Evolutionary conservation across 805 yeast species (phyloP), one percentile per base, ranked within the genome.

Genomic region (Hanseniaspora pseudoguilliermondii): DNA sequence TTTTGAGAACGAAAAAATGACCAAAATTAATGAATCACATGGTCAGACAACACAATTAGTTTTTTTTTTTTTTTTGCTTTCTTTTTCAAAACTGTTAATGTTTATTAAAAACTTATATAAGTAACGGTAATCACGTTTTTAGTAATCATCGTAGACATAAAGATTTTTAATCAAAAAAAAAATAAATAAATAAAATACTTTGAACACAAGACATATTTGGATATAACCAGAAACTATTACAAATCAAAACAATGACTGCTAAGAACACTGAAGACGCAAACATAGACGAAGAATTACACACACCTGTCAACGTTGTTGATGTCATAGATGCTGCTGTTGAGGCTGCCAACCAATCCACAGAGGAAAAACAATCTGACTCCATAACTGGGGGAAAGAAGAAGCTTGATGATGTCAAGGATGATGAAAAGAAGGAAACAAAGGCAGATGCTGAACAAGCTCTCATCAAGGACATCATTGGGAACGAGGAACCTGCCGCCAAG

Each of bases 221-320:
- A 34, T 20, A 34, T 18, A 29, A 47, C 20, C 16, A 35, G 32
- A 27, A 46, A 46, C 2, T 29, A 29, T 11, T n/a, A 10, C 13
- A 5, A 34, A 16, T n/a, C 16, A 13, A 32, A 38, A 44, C 39
- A 35, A 48, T 44, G 49, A 18, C 39, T 7, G 29, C 42, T 8
- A 60, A 58, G 40, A 61, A 57, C n/a, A 40, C 59, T 49, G 62
- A 61, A 43, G 61, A 61, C 47, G 57, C 58, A 25, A 58, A 59
- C 49, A 59, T 60, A 40, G 64, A 58, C 42, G 60, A 59, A 7
- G 62, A 58, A 51, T 54, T 59, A 40, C 53, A 57, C 15, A 57
- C 58, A n/a, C 58, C 60, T 16, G 59, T 55, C 2, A 59, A 57
- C 25, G 47, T 20, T 16, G 58, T 42, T 34, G 58, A 49, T 32